Conservation (phyloP, 2,329 filamentous ascomycete species). For the Pyrenophora seminiperda region DNA sequence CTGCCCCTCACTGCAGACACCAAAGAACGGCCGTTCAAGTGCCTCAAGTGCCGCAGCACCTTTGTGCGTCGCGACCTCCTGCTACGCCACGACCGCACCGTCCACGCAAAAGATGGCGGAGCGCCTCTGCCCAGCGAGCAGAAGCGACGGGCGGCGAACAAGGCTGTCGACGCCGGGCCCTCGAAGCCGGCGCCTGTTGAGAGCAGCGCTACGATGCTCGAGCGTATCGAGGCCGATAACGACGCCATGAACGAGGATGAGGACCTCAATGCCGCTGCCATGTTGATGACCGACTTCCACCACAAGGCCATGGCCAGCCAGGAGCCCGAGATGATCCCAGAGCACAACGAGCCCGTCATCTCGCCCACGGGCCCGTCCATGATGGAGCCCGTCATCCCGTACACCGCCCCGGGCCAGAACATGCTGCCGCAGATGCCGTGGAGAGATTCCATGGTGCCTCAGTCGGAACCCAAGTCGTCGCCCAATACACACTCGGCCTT, state of each 20-base stretch:
- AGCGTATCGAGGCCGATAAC: constrained; percentile 89
- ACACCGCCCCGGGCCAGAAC: constrained; percentile 70
- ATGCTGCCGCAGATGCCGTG: constrained; percentile 86
- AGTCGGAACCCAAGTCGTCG: constrained; percentile 74
- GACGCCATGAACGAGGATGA: constrained; percentile 88
- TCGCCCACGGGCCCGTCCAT: constrained; percentile 72
- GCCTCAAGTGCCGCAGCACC: constrained; percentile 95
- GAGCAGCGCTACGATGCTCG: constrained; percentile 79
- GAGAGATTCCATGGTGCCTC: constrained; percentile 86
- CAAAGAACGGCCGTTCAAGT: constrained; percentile 98
- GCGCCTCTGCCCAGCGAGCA: constrained; percentile 92
- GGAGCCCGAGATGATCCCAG: constrained; percentile 60
- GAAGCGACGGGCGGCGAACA: constrained; percentile 78
- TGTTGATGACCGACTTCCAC: constrained; percentile 98
- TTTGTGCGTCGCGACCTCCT: constrained; percentile 97
- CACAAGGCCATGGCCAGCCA: constrained; percentile 87
- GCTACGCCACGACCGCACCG: constrained; percentile 94
- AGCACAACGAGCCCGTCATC: constrained; percentile 68
- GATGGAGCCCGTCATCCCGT: constrained; percentile 78
- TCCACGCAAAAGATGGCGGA: constrained; percentile 97
- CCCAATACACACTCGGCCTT: constrained; percentile 67
- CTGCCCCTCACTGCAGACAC: constrained; percentile 70
- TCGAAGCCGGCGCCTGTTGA: constrained; percentile 82
- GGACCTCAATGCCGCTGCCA: constrained; percentile 95
- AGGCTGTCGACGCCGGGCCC: constrained; percentile 60